These are phyloP conservation scores for Apium graveolens DNA, from an alignment of 129 eudicot genomes.

Conservation along the genomic window DNA sequence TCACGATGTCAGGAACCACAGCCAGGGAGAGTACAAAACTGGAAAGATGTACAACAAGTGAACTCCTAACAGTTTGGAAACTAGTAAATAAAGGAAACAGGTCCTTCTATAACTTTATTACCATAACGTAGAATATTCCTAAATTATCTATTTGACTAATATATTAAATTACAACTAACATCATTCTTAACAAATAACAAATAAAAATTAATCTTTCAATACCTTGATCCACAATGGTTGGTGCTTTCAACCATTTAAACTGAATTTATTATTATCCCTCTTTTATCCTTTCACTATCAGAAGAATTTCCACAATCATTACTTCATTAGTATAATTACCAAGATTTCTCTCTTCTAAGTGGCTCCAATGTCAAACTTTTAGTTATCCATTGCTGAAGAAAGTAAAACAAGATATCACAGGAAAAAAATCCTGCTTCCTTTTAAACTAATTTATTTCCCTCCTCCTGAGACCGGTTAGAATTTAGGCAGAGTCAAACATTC, in stretches of 20 bases:
- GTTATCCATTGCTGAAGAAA: neutral
- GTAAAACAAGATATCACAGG: neutral
- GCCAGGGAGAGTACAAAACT: too few species aligned
- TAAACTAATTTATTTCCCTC: neutral
- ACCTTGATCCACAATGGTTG: neutral
- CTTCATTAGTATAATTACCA: neutral
- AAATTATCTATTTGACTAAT: neutral
- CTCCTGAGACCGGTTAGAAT: neutral
- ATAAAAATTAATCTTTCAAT: too few species aligned
- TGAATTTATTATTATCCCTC: too few species aligned
- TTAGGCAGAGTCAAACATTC: neutral
- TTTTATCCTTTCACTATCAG: neutral
- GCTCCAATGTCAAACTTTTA: neutral
- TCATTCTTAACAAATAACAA: too few species aligned
- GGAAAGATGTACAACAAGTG: too few species aligned
- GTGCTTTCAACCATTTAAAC: neutral
- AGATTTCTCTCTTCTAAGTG: neutral
- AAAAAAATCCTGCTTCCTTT: neutral
- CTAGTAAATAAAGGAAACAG: neutral
- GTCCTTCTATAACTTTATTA: neutral
- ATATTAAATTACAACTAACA: neutral
- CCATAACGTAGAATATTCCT: neutral
- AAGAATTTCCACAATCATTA: neutral
- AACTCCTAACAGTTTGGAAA: too few species aligned
- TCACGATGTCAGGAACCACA: slow-evolving; percentile 2